phyloP scores from a whole-genome alignment of 2,329 filamentous ascomycete genomes.

The Pyrenophora graminea region DNA sequence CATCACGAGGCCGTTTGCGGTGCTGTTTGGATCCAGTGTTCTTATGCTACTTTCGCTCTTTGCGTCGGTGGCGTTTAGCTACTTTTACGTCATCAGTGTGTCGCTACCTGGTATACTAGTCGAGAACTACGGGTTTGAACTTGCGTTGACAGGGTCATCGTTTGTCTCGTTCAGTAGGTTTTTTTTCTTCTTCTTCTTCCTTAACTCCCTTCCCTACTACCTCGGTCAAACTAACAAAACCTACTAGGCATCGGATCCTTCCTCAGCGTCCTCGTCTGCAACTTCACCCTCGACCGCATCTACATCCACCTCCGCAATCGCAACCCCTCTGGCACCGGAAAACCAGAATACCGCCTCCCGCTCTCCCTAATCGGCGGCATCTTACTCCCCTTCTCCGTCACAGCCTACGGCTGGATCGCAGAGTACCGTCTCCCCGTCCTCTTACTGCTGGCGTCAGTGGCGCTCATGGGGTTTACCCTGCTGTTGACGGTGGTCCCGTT shows the following conservation, averaged over 20 bases:
- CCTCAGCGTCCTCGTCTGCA: constrained; percentile 56
- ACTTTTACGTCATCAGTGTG: constrained; percentile 54
- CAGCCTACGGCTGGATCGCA: constrained; percentile 58
- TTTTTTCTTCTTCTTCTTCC: too few relatives aligned
- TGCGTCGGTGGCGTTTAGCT: constrained; percentile 49
- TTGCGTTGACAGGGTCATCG: constrained; percentile 57
- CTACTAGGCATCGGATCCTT: constrained; percentile 53
- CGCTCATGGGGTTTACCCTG: constrained; percentile 53
- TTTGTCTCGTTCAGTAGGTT: constrained; percentile 60
- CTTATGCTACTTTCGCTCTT: constrained; percentile 58
- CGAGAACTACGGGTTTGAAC: constrained; percentile 50
- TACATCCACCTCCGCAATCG: constrained; percentile 55
- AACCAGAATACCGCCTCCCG: constrained; percentile 61
- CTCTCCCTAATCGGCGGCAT: constrained; percentile 55
- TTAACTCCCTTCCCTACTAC: too few relatives aligned
- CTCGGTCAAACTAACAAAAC: not conserved
- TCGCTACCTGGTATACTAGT: constrained; percentile 51
- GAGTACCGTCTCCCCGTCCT: constrained; percentile 51
- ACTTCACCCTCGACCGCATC: constrained; percentile 57
- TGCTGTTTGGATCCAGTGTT: constrained; percentile 56
- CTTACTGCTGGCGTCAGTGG: constrained; percentile 52
- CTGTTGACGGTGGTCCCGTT: constrained; percentile 57
- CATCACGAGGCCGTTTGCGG: constrained; percentile 48
- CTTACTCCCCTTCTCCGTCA: constrained; percentile 52
- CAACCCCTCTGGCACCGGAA: constrained; percentile 46